These are phyloP conservation scores for Arbutus unedo DNA, from an alignment of 148 eudicot species.

Conservation along the genomic window DNA sequence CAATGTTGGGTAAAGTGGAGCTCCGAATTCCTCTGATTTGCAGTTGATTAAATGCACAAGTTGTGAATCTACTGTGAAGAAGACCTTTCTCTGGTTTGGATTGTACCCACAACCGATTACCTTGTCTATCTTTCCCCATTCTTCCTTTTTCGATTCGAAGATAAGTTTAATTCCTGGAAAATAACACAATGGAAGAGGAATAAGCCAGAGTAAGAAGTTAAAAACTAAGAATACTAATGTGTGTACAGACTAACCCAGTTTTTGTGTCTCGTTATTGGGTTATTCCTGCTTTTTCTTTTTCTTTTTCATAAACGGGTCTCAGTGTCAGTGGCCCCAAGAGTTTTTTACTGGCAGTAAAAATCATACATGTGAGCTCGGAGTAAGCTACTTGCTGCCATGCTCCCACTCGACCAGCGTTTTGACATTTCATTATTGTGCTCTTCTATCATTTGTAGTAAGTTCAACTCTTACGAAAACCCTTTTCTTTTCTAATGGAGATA, in stretches of 20 bases:
- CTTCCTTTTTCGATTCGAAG: conserved; percentile 46
- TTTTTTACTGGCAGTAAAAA: too few relatives aligned
- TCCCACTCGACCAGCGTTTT: too few relatives aligned
- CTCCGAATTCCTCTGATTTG: conserved; percentile 61
- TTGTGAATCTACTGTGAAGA: conserved; percentile 72
- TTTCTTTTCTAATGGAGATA: too few relatives aligned
- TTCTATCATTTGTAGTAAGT: too few relatives aligned
- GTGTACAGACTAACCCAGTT: not conserved
- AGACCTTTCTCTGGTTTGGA: conserved; percentile 62
- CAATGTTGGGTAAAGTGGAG: conserved; percentile 70
- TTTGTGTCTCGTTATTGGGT: not conserved
- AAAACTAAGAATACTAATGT: not conserved
- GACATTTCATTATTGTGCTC: too few relatives aligned
- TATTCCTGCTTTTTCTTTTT: not conserved
- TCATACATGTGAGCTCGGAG: too few relatives aligned
- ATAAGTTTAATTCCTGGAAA: conserved; percentile 59
- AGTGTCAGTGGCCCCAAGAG: too few relatives aligned
- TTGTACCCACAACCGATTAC: conserved; percentile 87
- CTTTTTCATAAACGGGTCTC: too few relatives aligned
- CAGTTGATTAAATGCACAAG: conserved; percentile 60
- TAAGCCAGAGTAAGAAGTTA: not conserved
- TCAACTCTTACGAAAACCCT: too few relatives aligned
- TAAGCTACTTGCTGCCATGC: too few relatives aligned
- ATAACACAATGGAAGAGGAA: not conserved
- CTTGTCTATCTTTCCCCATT: conserved; percentile 53